Conservation (phyloP, 1,284 basidiomycete genomes). For the Hemileccinum hortonii region DNA sequence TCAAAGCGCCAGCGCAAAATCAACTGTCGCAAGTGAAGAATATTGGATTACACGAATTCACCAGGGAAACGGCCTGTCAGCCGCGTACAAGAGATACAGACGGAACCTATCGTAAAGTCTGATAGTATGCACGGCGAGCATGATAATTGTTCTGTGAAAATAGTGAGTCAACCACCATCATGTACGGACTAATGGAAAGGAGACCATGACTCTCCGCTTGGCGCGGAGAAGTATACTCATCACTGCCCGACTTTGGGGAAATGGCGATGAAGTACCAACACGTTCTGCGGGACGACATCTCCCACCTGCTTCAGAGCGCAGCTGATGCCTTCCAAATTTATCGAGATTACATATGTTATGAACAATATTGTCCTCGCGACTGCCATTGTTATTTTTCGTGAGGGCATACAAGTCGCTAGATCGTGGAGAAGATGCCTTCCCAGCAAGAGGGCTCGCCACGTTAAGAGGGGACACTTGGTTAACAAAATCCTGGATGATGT, state of each 20-base stretch:
- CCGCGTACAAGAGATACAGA: neutral
- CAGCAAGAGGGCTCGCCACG: constrained; percentile 1
- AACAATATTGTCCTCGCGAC: constrained; percentile 8
- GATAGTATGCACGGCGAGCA: neutral
- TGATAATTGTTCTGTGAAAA: no score
- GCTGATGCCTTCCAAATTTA: neutral
- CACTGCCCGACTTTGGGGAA: no score
- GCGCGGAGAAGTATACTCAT: no score
- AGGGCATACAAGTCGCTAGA: neutral
- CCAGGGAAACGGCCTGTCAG: no score
- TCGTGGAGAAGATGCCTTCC: neutral
- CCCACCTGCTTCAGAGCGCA: constrained; percentile 1
- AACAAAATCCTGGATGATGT: constrained; percentile 9
- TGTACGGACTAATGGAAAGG: no score
- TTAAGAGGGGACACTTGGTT: constrained; percentile 1
- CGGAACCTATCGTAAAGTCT: neutral
- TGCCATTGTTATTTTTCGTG: constrained; percentile 12
- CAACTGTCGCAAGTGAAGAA: neutral
- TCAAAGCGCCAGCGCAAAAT: neutral
- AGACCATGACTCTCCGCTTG: no score
- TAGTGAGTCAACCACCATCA: no score
- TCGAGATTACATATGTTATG: constrained; percentile 7
- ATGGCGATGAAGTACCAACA: no score
- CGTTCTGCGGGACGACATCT: no score
- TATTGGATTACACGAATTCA: neutral